Base-by-base conservation (phyloP, 2,329 filamentous ascomycete species). In the Colletotrichum eleusines region DNA sequence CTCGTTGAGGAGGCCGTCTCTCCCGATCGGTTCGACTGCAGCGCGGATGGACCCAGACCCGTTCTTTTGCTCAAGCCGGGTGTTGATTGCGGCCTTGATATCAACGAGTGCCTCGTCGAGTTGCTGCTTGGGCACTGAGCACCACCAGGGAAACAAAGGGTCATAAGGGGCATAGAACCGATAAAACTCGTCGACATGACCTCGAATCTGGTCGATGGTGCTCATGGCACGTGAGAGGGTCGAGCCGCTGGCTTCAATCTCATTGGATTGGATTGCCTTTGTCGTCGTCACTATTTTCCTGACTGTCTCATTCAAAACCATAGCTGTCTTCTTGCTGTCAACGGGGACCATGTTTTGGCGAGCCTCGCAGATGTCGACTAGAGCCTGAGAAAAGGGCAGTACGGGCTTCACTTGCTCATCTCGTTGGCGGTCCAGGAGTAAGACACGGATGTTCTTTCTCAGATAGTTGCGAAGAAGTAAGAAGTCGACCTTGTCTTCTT, bases 91-190 rank as follows among this genome's bases (percentile, higher is more conserved):
- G 0, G 77, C 73, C 2, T 82, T 74, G 42, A 84, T 77, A 0
- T 75, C 74, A 12, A 77, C 73, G 4, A 88, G 75, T 0, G 79
- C 77, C 2, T 73, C 70, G 31, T 83, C 76, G 3, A 86, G 77
- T 2, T 78, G 75, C 2, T 77, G 74, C 73, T 84, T 87, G 0
- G 87, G 86, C 7, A 80, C 76, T 0, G 80, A 76, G 0, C 84
- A 82, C 88, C 88, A 90, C 85, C 86, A 90, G 51, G 86, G 84
- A 64, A 89, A 89, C 18, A 82, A 66, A 0, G 88, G 87, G 72
- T 90, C 85, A 73, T 89, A 90, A 3, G 83, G 84, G 38, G 80
- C 78, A 75, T 87, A 89, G 74, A 89, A 90, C 0, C 59, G 69
- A 64, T 81, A 84, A 74, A 83, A 84, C 72, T 89, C 86, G 2